Conservation (phyloP, 352 stramenopile genomes). For the Pythium monospermum region DNA sequence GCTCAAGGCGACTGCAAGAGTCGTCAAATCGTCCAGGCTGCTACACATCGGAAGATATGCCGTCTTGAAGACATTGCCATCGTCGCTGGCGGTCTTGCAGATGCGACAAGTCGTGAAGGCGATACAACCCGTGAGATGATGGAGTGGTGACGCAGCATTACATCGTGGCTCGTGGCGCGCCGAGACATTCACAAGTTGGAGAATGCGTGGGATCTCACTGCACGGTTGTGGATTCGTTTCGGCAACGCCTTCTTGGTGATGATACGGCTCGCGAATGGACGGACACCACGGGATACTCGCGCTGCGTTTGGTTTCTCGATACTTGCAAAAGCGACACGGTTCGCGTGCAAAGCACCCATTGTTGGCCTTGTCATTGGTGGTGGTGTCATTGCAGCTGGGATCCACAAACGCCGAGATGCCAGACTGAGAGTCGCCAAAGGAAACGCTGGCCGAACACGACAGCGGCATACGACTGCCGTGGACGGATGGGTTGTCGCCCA, state of each 20-base stretch:
- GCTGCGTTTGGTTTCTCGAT: conserved; percentile 7
- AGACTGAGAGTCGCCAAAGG: conserved; percentile 8
- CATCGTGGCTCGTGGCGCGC: conserved; percentile 10
- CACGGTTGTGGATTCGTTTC: background rate
- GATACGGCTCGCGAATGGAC: background rate
- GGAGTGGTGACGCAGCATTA: background rate
- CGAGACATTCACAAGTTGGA: background rate
- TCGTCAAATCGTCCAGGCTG: background rate
- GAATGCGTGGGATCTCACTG: background rate
- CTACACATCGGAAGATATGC: background rate
- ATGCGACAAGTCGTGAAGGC: conserved; percentile 14
- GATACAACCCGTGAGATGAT: conserved; percentile 9
- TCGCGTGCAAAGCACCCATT: conserved; percentile 12
- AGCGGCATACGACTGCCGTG: background rate
- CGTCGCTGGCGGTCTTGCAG: background rate
- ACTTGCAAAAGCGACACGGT: conserved; percentile 22
- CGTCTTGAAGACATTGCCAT: background rate
- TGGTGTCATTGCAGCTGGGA: conserved; percentile 1
- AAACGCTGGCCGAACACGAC: conserved; percentile 8
- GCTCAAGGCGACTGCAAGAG: background rate
- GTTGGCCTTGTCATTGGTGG: background rate
- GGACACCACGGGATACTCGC: background rate
- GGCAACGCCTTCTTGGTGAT: background rate
- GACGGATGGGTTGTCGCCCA: conserved; percentile 1
- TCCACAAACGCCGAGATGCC: conserved; percentile 16